Percentiles rank a stretch among this genome's conserved stretches.
These are phyloP conservation scores for Wickerhamomyces sp. DNA, from an alignment of 1,139 yeast genomes.

Conservation along the genomic window DNA sequence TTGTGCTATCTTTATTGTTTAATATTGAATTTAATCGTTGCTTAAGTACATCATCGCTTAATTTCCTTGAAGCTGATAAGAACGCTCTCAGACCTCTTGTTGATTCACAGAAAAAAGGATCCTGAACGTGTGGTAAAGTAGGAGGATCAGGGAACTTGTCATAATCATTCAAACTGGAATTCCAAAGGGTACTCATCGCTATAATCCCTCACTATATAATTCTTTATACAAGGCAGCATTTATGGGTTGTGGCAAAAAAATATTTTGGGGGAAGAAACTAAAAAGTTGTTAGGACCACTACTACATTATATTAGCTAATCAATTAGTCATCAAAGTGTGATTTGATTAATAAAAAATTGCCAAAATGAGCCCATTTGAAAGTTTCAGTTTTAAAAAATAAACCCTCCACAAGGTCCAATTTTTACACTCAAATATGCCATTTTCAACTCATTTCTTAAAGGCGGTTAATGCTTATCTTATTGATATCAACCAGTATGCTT, in stretches of 20 bases:
- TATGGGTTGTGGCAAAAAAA: background rate
- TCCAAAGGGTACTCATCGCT: slow-evolving; percentile 19
- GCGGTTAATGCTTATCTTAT: background rate
- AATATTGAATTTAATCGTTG: slow-evolving; percentile 33
- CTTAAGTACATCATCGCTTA: slow-evolving; percentile 39
- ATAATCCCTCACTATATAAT: background rate
- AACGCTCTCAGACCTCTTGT: slow-evolving; percentile 37
- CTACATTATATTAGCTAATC: too few species aligned
- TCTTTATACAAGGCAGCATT: too few species aligned
- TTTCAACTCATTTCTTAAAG: background rate
- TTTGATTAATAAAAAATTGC: too few species aligned
- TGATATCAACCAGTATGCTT: background rate
- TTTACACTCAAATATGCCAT: background rate
- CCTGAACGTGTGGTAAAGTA: slow-evolving; percentile 11
- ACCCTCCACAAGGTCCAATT: too few species aligned
- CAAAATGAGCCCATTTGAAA: too few species aligned
- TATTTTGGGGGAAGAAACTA: too few species aligned
- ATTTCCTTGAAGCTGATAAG: slow-evolving; percentile 34
- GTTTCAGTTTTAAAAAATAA: too few species aligned
- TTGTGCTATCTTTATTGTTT: slow-evolving; percentile 12
- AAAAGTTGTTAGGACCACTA: too few species aligned
- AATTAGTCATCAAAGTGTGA: background rate
- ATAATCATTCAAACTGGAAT: slow-evolving; percentile 7
- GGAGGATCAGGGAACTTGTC: slow-evolving; percentile 17
- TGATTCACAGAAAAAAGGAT: slow-evolving; percentile 32